Conservation (phyloP, 768 basidiomycete species). For the Amanita rubescens region DNA sequence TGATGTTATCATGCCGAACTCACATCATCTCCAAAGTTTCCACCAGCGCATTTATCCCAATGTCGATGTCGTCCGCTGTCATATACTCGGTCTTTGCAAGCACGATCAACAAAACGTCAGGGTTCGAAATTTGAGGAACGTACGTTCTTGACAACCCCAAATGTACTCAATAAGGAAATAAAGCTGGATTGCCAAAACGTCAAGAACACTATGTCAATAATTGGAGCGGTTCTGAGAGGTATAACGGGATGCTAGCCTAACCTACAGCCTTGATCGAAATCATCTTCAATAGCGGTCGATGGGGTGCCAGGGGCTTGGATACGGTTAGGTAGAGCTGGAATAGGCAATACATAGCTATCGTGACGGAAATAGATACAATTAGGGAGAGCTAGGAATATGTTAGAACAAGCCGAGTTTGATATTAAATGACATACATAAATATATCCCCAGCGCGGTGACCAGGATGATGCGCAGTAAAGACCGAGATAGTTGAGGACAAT, state of each 20-base stretch:
- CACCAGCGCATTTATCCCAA: slow-evolving; percentile 59
- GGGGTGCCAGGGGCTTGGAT: slow-evolving; percentile 43
- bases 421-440: slow-evolving; percentile 41
- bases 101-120: background rate
- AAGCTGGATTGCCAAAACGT: slow-evolving; percentile 73
- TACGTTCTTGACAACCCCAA: slow-evolving; percentile 60
- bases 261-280: slow-evolving; percentile 71
- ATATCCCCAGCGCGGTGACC: slow-evolving; percentile 62
- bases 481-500: slow-evolving; percentile 56
- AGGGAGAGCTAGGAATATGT: slow-evolving; percentile 37
- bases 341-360: slow-evolving; percentile 73
- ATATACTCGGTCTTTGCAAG: slow-evolving; percentile 48
- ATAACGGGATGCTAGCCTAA: slow-evolving; percentile 20
- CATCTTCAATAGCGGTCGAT: slow-evolving; percentile 58
- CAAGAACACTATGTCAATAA: slow-evolving; percentile 43
- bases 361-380: slow-evolving; percentile 62
- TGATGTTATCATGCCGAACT: slow-evolving; percentile 15
- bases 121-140: slow-evolving; percentile 10
- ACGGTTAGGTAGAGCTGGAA: slow-evolving; percentile 64
- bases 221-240: background rate
- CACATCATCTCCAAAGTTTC: slow-evolving; percentile 76
- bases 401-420: too few relatives aligned
- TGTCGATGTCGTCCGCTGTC: slow-evolving; percentile 68
- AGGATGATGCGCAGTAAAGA: slow-evolving; percentile 68
- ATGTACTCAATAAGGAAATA: slow-evolving; percentile 46